Base-by-base conservation (phyloP, 345 rosid species). In the Rhodomyrtus tomentosa region DNA sequence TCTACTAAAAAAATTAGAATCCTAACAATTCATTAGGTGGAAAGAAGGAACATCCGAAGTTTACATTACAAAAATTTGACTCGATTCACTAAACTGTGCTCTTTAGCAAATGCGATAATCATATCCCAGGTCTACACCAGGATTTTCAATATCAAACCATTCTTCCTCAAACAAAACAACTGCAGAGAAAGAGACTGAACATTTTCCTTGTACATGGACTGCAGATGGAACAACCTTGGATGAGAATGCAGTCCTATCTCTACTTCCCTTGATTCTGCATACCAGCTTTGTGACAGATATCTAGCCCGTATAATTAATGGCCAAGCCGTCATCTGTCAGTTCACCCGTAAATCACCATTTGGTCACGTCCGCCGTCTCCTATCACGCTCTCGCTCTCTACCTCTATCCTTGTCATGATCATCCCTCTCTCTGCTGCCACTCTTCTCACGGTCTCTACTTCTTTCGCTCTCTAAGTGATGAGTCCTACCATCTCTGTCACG, bases 351-450 rank as follows among this genome's bases (percentile, higher is more conserved):
- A 36, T 18, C 40, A 5, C 79, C 79, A 36, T 4, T 68, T 68
- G 84, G 88, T 86, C 89, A 91, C 82, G 81, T 84, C 58, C 98
- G 92, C 87, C 97, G 90, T 87, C 95, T 90, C 90, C 96, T 88
- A 58, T 93, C 95, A 84, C 95, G 89, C 72, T 95, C 98, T 85
- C 94, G 92, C 68, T 92, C 97, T 87, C 92, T 92, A 88, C 91
- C 87, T 89, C 93, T 90, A 51, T 90, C 96, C 88, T 91, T 89
- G 82, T 90, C 96, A 82, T 92, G 25, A 84, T 93, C 95, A 48
- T 93, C 93, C 87, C 94, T 84, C 82, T 94, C 95, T 84, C 88
- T 91, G 91, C 98, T 95, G 86, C 91, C 91, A 85, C 98, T 94
- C 91, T 93, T 95, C 86, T 96, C 99, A 2, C 90, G 92, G 25